Evolutionary conservation across 108 stramenopile species (phyloP).

Genomic region (Cylindrotheca fusiformis): DNA sequence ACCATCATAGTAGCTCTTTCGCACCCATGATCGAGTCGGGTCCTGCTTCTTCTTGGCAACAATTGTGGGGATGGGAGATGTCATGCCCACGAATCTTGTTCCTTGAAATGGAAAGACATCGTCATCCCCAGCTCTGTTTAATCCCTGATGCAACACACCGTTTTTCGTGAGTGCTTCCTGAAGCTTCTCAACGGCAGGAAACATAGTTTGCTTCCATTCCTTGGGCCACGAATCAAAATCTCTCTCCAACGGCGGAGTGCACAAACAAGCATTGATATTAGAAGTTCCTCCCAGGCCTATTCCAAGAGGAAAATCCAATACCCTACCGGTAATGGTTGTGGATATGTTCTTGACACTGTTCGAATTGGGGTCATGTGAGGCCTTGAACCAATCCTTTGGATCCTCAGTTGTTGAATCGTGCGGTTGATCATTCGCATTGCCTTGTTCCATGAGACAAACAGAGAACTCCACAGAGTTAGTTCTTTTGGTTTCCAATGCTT

Average conservation of each 20-base stretch:
- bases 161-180: conserved; percentile 21
- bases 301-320: conserved; percentile 59
- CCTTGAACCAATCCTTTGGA: conserved; percentile 26
- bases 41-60: conserved; percentile 1
- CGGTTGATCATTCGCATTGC: conserved; percentile 25
- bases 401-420: conserved; percentile 7
- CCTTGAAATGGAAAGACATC: conserved; percentile 1
- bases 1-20: conserved; percentile 64
- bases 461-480: conserved; percentile 1
- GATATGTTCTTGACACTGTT: conserved; percentile 12
- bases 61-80: conserved; percentile 4
- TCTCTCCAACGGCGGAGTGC: conserved; percentile 30
- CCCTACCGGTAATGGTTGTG: conserved; percentile 23
- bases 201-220: conserved; percentile 34
- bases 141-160: conserved; percentile 12
- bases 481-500: not conserved
- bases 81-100: not conserved
- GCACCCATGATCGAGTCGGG: not conserved
- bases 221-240: conserved; percentile 67
- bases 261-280: conserved; percentile 72
- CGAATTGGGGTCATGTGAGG: conserved; percentile 13
- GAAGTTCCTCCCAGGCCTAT: conserved; percentile 64
- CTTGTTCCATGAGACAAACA: conserved; percentile 71
- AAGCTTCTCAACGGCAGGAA: conserved; percentile 5
- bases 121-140: not conserved